Conservation (phyloP, 805 yeast genomes). For the Candida ulmi region DNA sequence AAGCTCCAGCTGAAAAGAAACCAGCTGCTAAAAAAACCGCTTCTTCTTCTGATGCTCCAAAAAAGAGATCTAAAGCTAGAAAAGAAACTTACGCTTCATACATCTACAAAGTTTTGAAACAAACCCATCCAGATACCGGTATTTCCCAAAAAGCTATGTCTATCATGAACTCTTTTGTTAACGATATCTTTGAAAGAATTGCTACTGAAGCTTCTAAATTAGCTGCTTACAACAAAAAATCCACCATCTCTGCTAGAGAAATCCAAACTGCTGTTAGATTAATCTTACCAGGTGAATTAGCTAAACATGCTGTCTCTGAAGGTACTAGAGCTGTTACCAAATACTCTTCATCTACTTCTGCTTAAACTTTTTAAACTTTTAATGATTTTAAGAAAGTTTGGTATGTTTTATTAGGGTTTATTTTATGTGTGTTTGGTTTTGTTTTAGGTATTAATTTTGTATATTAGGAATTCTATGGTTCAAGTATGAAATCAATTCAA, state of each 20-base stretch:
- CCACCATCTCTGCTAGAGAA: constrained; percentile 97
- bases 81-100: constrained; percentile 98
- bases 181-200: constrained; percentile 97
- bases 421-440: constrained; percentile 19
- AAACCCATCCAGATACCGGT: constrained; percentile 99
- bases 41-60: constrained; percentile 69
- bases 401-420: constrained; percentile 21
- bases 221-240: constrained; percentile 98
- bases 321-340: constrained; percentile 99
- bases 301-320: constrained; percentile 98
- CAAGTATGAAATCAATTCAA: constrained; percentile 3
- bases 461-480: constrained; percentile 27
- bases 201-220: constrained; percentile 97
- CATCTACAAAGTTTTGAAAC: constrained; percentile 97
- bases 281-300: constrained; percentile 97
- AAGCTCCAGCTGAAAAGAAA: constrained; percentile 97
- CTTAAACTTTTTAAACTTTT: constrained; percentile 22
- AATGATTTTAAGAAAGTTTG: constrained; percentile 3
- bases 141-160: constrained; percentile 98
- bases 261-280: constrained; percentile 98
- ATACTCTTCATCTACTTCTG: constrained; percentile 68
- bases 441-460: constrained; percentile 21
- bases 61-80: constrained; percentile 94
- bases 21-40: constrained; percentile 85
- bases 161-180: constrained; percentile 96